Evolutionary conservation across 148 eudicot species (phyloP).

Genomic region (Fagopyrum tataricum): DNA sequence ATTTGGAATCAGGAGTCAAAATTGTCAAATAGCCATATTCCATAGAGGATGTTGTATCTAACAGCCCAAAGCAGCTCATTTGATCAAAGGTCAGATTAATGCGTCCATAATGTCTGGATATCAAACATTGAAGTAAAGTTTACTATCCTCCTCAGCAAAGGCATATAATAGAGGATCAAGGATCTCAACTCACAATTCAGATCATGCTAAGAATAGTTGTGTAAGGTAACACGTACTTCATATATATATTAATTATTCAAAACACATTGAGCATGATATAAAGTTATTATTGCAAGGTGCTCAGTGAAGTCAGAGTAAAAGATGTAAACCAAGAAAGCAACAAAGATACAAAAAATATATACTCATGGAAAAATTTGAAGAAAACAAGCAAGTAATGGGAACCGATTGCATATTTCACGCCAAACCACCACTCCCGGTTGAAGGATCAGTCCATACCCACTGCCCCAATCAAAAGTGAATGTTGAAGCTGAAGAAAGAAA

Average conservation of each 20-base stretch:
- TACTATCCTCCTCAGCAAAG: slow-evolving; percentile 3
- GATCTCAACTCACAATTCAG: not conserved
- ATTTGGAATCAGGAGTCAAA: not conserved
- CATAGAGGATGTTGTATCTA: not conserved
- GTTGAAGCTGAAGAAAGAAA: not conserved
- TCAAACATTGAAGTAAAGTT: not conserved
- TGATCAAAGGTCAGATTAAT: not conserved
- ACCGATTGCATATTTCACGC: not conserved
- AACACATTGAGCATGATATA: not conserved
- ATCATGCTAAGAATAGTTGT: not conserved
- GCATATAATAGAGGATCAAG: not conserved
- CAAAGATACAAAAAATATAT: not conserved
- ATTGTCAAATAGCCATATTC: not conserved
- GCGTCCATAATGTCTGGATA: not conserved
- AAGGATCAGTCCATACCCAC: not conserved
- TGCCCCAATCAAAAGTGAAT: not conserved
- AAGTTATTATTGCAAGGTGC: not conserved
- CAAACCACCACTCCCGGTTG: not conserved
- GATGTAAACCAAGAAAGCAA: not conserved
- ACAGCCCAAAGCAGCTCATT: not conserved
- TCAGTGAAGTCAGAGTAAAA: not conserved
- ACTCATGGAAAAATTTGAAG: not conserved
- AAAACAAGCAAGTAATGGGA: not conserved
- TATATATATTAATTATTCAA: not conserved
- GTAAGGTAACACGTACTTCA: not conserved